These are phyloP conservation scores for Panicum virgatum DNA, from an alignment of 202 grass and related monocot genomes.

Conservation along the genomic window DNA sequence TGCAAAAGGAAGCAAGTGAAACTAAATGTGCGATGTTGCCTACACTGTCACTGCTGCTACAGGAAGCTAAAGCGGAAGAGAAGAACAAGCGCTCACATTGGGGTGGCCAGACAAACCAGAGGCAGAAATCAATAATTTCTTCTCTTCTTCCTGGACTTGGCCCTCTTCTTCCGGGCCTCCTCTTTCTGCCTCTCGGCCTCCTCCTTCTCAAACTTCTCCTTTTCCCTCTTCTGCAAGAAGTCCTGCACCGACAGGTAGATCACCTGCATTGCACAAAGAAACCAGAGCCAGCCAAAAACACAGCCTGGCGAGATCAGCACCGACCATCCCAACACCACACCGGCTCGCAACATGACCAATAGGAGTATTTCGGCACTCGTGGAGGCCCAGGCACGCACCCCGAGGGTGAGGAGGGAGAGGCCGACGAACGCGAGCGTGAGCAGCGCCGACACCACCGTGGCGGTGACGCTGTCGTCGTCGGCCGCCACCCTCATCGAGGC, in stretches of 20 bases:
- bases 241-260: slow-evolving; percentile 80
- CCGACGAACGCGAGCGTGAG: slow-evolving; percentile 66
- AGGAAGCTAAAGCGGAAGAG: slow-evolving; percentile 2
- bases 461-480: slow-evolving; percentile 53
- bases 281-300: not conserved
- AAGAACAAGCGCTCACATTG: slow-evolving; percentile 34
- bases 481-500: slow-evolving; percentile 55
- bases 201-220: slow-evolving; percentile 86
- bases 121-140: slow-evolving; percentile 33
- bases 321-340: not conserved
- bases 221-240: slow-evolving; percentile 88
- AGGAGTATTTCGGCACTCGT: not conserved
- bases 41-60: not conserved
- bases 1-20: not conserved
- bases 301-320: not conserved
- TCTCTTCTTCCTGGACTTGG: slow-evolving; percentile 51
- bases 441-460: slow-evolving; percentile 56
- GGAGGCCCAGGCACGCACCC: slow-evolving; percentile 45
- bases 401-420: slow-evolving; percentile 78
- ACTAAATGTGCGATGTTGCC: not conserved
- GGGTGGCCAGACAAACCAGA: not conserved
- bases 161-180: slow-evolving; percentile 59
- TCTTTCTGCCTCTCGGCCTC: slow-evolving; percentile 71
- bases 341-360: not conserved
- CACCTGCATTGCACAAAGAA: slow-evolving; percentile 54